Conservation (phyloP, 2,329 filamentous ascomycete species). For the Beauveria rudraprayagi region DNA sequence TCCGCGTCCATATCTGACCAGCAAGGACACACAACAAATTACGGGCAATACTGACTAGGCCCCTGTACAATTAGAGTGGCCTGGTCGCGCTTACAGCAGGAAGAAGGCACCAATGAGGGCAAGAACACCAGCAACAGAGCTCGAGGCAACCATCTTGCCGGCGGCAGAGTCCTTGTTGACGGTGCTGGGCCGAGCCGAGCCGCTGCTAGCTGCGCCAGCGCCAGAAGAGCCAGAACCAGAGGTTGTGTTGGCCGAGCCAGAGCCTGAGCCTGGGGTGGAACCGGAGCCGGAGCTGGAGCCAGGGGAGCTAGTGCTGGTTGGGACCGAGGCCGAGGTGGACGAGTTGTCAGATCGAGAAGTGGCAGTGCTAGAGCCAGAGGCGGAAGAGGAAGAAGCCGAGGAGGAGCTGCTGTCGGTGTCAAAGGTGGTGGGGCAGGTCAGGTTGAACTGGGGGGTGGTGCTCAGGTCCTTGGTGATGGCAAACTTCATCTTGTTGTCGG, state of each 20-base stretch:
- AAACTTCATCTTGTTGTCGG: slow-evolving; percentile 50
- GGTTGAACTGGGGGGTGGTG: slow-evolving; percentile 43
- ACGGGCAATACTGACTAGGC: neutral
- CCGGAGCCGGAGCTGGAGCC: neutral
- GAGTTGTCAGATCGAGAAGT: neutral
- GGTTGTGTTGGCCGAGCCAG: slow-evolving; percentile 14
- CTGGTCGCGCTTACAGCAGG: slow-evolving; percentile 4
- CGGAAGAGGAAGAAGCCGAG: neutral
- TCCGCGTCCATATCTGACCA: slow-evolving; percentile 4
- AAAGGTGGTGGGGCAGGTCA: slow-evolving; percentile 42
- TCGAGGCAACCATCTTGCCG: slow-evolving; percentile 7
- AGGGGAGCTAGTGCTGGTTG: neutral
- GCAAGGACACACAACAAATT: neutral
- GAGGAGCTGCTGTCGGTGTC: slow-evolving; percentile 21
- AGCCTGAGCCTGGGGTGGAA: slow-evolving; percentile 12
- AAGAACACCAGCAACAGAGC: slow-evolving; percentile 8
- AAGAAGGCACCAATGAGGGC: slow-evolving; percentile 8
- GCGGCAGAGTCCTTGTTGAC: neutral
- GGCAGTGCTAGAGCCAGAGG: slow-evolving; percentile 13
- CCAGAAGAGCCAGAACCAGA: slow-evolving; percentile 14
- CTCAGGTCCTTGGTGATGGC: slow-evolving; percentile 46
- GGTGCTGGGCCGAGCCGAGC: neutral
- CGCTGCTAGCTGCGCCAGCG: slow-evolving; percentile 9
- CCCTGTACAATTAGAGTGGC: neutral
- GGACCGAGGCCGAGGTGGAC: neutral